Conservation (phyloP, 2,329 filamentous ascomycete genomes). For the Macrophomina tecta region DNA sequence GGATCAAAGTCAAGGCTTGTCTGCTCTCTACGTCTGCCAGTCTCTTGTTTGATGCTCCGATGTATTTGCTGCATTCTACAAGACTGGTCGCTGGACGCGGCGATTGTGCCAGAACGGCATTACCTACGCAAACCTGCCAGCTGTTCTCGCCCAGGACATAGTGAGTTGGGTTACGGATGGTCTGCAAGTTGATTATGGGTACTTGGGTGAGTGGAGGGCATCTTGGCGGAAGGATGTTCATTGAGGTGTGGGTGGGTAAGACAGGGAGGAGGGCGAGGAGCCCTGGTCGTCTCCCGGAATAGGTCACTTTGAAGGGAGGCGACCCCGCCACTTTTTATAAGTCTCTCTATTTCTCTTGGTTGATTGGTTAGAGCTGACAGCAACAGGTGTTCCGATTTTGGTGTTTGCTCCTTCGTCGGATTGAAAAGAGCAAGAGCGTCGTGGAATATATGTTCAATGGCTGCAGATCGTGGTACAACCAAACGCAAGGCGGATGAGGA, state of each 20-base stretch:
- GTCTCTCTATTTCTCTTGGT: not conserved
- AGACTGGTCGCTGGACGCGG: not conserved
- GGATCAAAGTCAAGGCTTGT: conserved; percentile 50
- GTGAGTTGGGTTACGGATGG: not conserved
- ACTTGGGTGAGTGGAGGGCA: conserved; percentile 3
- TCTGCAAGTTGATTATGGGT: not conserved
- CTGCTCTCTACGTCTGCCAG: conserved; percentile 30
- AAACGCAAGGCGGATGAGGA: not conserved
- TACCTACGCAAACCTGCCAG: conserved; percentile 7
- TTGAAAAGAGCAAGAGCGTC: no score
- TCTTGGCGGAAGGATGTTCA: not conserved
- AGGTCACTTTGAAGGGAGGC: conserved; percentile 14
- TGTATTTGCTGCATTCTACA: not conserved
- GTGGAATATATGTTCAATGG: no score
- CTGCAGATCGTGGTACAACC: not conserved
- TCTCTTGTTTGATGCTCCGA: not conserved
- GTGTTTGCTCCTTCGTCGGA: no score
- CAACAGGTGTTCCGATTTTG: not conserved
- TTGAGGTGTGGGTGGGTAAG: conserved; percentile 22
- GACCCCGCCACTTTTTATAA: conserved; percentile 26
- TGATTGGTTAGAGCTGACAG: conserved; percentile 3
- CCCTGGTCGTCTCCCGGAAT: conserved; percentile 24
- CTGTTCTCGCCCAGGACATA: conserved; percentile 2
- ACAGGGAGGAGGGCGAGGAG: conserved; percentile 28
- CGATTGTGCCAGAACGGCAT: conserved; percentile 4